A percentile compares a stretch with the other conserved stretches of the same genome.
These are phyloP conservation scores for Bretziella fagacearum DNA, from an alignment of 2,329 filamentous ascomycete species.

Conservation along the genomic window DNA sequence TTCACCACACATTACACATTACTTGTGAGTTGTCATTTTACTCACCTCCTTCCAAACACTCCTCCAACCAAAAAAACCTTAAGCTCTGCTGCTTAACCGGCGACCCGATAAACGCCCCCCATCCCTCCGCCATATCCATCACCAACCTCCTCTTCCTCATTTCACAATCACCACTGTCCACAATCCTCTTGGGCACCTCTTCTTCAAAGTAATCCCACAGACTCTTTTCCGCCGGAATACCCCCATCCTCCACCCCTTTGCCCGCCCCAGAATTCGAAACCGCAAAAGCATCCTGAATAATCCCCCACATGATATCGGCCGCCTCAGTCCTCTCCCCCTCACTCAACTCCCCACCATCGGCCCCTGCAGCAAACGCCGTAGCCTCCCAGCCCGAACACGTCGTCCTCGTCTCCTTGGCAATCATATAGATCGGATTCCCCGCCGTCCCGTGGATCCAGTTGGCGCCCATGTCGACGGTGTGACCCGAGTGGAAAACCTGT, in stretches of 20 bases:
- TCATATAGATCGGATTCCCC: slow-evolving; percentile 51
- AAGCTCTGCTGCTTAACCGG: slow-evolving; percentile 48
- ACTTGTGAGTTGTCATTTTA: neutral
- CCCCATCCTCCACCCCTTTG: slow-evolving; percentile 19
- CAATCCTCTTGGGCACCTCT: slow-evolving; percentile 29
- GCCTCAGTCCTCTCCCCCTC: slow-evolving; percentile 29
- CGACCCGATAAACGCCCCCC: slow-evolving; percentile 56
- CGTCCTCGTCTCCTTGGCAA: slow-evolving; percentile 45
- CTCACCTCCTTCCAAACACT: slow-evolving; percentile 55
- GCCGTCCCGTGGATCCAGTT: slow-evolving; percentile 67
- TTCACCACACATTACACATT: slow-evolving; percentile 48
- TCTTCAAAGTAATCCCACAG: slow-evolving; percentile 37
- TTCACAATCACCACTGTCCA: slow-evolving; percentile 26
- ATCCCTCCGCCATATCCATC: slow-evolving; percentile 42
- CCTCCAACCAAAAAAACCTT: slow-evolving; percentile 63
- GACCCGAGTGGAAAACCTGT: slow-evolving; percentile 30
- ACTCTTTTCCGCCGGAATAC: slow-evolving; percentile 31
- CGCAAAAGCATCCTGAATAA: slow-evolving; percentile 50
- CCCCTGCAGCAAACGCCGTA: slow-evolving; percentile 37
- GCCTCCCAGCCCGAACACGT: slow-evolving; percentile 31
- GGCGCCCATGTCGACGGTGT: slow-evolving; percentile 44
- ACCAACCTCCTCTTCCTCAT: slow-evolving; percentile 27
- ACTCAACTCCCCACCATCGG: slow-evolving; percentile 35
- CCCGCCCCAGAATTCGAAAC: slow-evolving; percentile 39
- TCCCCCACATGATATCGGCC: slow-evolving; percentile 45